phyloP scores from a whole-genome alignment of 2,329 filamentous ascomycete genomes.

The Stromatinia cepivora region DNA sequence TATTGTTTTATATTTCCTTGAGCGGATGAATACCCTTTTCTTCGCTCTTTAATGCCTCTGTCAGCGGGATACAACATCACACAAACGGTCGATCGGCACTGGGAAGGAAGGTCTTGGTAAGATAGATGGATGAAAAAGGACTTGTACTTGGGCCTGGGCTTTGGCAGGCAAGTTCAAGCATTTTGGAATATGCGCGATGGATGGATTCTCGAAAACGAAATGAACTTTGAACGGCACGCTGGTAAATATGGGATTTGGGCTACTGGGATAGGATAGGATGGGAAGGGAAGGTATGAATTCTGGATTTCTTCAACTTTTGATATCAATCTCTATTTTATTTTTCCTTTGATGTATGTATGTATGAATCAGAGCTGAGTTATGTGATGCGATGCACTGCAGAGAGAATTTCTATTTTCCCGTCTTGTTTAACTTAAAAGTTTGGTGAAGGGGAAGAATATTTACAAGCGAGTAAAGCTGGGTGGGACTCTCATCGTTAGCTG shows the following conservation, averaged over 20 bases:
- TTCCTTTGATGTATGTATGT: neutral
- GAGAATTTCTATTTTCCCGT: neutral
- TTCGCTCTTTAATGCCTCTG: neutral
- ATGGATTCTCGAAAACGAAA: neutral
- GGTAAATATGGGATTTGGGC: conserved; percentile 13
- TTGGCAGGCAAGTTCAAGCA: neutral
- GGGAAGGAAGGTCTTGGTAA: conserved; percentile 3
- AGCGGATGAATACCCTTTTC: conserved; percentile 8
- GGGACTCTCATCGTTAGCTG: neutral
- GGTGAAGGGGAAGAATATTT: neutral
- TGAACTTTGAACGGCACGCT: neutral
- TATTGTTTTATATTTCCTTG: neutral
- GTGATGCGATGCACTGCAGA: neutral
- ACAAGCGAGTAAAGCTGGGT: conserved; percentile 3
- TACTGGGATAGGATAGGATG: conserved; percentile 1
- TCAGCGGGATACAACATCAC: conserved; percentile 10
- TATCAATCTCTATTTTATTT: neutral
- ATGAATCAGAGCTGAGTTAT: conserved; percentile 7
- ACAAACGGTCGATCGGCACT: neutral
- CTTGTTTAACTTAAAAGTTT: neutral
- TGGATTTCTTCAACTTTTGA: neutral
- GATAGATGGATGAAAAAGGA: neutral
- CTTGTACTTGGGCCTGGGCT: neutral
- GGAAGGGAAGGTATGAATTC: neutral
- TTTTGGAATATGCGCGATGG: conserved; percentile 6